A percentile compares a stretch with the other conserved stretches of the same genome.
These are phyloP conservation scores for Podila epicladia DNA, from an alignment of 192 early-diverging fungal genomes.

Conservation along the genomic window DNA sequence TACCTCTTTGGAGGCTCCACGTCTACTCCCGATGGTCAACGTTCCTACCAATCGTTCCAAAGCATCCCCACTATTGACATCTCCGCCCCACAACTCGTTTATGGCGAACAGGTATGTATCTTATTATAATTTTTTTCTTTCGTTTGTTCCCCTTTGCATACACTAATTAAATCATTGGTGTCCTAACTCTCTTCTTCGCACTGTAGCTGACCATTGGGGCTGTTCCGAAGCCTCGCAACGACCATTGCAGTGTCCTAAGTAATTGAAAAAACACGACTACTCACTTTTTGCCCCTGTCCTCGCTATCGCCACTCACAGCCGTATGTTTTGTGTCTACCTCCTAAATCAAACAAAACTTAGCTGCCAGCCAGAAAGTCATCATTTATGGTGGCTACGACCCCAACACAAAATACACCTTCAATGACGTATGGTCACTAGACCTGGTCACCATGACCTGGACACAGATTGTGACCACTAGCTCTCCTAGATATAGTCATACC, in stretches of 20 bases:
- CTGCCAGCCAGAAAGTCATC: conserved; percentile 33
- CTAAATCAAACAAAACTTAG: background rate
- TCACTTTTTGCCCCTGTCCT: background rate
- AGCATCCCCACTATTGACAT: conserved; percentile 22
- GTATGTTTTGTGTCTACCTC: background rate
- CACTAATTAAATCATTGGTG: background rate
- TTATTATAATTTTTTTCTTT: too few relatives aligned
- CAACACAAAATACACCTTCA: conserved; percentile 6
- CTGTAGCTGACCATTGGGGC: conserved; percentile 22
- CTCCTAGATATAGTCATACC: conserved; percentile 18
- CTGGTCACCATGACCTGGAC: conserved; percentile 37
- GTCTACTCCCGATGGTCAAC: background rate
- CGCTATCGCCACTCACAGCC: too few relatives aligned
- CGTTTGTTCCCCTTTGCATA: background rate
- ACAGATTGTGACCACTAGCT: conserved; percentile 11
- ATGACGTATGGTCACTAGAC: conserved; percentile 39
- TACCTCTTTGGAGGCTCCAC: conserved; percentile 38
- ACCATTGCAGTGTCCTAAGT: conserved; percentile 49
- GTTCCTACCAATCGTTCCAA: conserved; percentile 33
- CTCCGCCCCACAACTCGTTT: background rate
- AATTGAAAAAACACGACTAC: background rate
- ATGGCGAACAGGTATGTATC: too few relatives aligned
- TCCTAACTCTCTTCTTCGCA: too few relatives aligned
- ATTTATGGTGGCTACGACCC: conserved; percentile 39
- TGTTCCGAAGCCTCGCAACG: conserved; percentile 17